These are phyloP conservation scores for Pythium diclinum DNA, from an alignment of 352 stramenopile genomes.

Conservation along the genomic window DNA sequence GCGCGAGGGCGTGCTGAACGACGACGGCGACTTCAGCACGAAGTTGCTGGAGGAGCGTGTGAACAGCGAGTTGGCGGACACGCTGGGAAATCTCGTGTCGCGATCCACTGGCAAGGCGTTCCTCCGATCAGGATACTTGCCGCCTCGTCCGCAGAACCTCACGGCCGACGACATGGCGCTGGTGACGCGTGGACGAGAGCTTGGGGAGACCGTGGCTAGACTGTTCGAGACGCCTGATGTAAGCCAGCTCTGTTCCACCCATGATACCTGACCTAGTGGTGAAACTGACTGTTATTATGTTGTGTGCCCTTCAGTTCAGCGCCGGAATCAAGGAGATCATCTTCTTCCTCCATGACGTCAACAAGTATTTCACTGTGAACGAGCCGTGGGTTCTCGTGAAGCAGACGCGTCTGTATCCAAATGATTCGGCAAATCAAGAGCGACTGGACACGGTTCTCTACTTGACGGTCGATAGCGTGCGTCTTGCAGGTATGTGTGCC, in stretches of 20 bases:
- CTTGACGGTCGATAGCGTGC: slow-evolving; percentile 68
- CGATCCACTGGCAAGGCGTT: slow-evolving; percentile 72
- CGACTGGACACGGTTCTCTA: slow-evolving; percentile 68
- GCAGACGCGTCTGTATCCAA: slow-evolving; percentile 37
- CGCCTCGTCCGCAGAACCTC: slow-evolving; percentile 37
- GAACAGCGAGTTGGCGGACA: slow-evolving; percentile 94
- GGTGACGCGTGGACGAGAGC: slow-evolving; percentile 47
- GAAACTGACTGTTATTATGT: neutral
- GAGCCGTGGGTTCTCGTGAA: slow-evolving; percentile 81
- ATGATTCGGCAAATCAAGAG: slow-evolving; percentile 31
- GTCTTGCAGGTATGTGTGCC: slow-evolving; percentile 51
- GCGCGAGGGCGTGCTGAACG: slow-evolving; percentile 92
- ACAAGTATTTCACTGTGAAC: slow-evolving; percentile 77
- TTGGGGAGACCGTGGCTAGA: slow-evolving; percentile 40
- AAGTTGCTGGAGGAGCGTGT: slow-evolving; percentile 92
- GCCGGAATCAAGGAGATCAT: slow-evolving; percentile 69
- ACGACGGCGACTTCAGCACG: slow-evolving; percentile 91
- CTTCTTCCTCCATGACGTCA: slow-evolving; percentile 81
- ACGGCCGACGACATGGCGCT: slow-evolving; percentile 47
- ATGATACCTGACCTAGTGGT: neutral
- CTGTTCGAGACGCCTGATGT: slow-evolving; percentile 75
- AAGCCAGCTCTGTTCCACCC: neutral
- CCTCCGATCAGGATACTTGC: slow-evolving; percentile 46
- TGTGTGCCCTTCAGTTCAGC: slow-evolving; percentile 47
- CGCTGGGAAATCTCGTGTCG: slow-evolving; percentile 87